Conservation (phyloP, 73 alveolate species). For the Uronychia setigera region DNA sequence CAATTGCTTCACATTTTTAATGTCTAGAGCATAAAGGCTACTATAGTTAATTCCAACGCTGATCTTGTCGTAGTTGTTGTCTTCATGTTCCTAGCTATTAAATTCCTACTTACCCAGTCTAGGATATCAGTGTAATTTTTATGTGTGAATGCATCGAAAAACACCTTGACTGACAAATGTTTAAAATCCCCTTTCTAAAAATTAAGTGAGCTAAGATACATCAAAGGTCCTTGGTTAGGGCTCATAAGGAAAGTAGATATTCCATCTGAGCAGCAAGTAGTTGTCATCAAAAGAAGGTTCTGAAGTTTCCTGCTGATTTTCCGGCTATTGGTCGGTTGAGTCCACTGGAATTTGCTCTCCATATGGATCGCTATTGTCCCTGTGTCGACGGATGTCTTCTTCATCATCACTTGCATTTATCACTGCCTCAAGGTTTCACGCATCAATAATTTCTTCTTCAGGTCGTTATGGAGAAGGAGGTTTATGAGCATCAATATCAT, state of each 20-base stretch:
- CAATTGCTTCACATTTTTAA: slow-evolving; percentile 31
- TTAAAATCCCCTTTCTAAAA: slow-evolving; percentile 48
- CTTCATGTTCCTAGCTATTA: slow-evolving; percentile 31
- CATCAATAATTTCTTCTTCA: not conserved
- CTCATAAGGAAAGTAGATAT: slow-evolving; percentile 56
- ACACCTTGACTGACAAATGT: slow-evolving; percentile 48
- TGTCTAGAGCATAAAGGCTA: slow-evolving; percentile 19
- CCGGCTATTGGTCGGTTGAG: too few relatives aligned
- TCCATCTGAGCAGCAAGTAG: slow-evolving; percentile 48
- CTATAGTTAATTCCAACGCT: slow-evolving; percentile 25
- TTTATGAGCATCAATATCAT: too few relatives aligned
- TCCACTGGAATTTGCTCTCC: too few relatives aligned
- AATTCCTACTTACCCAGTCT: slow-evolving; percentile 27
- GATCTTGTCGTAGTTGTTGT: slow-evolving; percentile 29
- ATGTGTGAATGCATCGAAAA: slow-evolving; percentile 50
- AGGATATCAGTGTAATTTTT: slow-evolving; percentile 22
- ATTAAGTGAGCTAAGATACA: slow-evolving; percentile 13
- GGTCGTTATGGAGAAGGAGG: too few relatives aligned
- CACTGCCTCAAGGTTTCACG: not conserved
- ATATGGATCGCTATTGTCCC: too few relatives aligned
- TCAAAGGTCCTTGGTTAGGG: slow-evolving; percentile 23
- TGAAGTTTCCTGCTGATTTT: too few relatives aligned
- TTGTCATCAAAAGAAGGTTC: slow-evolving; percentile 37
- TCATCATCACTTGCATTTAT: too few relatives aligned
- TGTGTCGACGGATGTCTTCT: too few relatives aligned